These are phyloP conservation scores for Leccinum imitatum DNA, from an alignment of 768 basidiomycete genomes.

Conservation along the genomic window DNA sequence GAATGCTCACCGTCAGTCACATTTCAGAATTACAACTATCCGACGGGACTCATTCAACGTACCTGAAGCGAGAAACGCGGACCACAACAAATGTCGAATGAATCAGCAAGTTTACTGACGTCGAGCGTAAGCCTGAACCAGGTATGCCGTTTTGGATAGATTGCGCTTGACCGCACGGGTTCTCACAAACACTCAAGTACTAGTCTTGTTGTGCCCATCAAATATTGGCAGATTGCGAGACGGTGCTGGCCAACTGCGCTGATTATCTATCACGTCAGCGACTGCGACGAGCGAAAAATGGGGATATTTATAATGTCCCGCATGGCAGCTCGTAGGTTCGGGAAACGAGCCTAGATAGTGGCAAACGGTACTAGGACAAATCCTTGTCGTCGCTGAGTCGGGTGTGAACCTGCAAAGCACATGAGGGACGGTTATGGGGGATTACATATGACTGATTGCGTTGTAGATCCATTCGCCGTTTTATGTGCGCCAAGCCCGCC, in stretches of 20 bases:
- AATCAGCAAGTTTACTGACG: neutral
- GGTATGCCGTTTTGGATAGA: neutral
- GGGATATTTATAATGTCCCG: neutral
- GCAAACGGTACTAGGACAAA: neutral
- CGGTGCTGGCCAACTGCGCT: neutral
- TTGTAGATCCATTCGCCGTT: neutral
- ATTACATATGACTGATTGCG: neutral
- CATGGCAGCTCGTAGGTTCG: neutral
- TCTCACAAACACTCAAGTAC: neutral
- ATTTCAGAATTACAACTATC: neutral
- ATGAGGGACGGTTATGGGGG: neutral
- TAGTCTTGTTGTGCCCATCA: neutral
- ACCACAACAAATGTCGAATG: neutral
- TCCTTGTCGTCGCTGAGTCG: neutral
- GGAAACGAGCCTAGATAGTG: neutral
- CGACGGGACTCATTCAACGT: neutral
- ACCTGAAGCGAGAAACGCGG: conserved; percentile 1
- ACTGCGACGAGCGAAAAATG: neutral
- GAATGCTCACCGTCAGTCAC: neutral
- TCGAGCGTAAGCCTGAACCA: neutral
- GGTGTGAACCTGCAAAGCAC: neutral
- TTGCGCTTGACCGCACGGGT: neutral
- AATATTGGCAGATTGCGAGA: neutral
- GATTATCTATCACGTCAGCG: conserved; percentile 1
- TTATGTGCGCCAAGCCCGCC: neutral